Evolutionary conservation across 2,329 filamentous ascomycete genomes (phyloP), one percentile per base, ranked within the genome.

Genomic region (Penicillium sp.): DNA sequence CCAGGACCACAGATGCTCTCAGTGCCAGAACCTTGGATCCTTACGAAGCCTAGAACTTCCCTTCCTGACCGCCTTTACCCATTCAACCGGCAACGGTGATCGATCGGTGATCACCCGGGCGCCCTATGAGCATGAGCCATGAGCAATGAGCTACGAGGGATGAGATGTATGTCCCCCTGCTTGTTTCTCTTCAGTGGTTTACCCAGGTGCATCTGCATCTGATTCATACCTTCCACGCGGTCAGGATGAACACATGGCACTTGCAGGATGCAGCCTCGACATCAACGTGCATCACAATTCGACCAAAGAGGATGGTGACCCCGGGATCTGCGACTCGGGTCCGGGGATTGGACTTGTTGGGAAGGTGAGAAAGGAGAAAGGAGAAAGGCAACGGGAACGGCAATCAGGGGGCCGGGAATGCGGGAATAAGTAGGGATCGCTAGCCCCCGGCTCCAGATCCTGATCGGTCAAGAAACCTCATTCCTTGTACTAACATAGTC

Each of bases 81-180:
- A 40, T 46, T 51, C 28, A 44, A 43, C 55, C 55, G 50, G 48
- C 42, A 27, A 44, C 46, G 52, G 24, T 55, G 55, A 57, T 57
- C 55, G 55, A 57, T 57, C 53, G 53, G 53, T 53, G 55, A 57
- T 57, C 55, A 52, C 52, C 55, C 53, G 53, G 55, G 54, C 35
- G 24, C 20, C 37, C 38, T 13, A 40, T 49, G 46, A 44, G 55
- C 53, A n/a, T n/a, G n/a, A n/a, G n/a, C n/a, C n/a, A n/a, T n/a
- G n/a, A n/a, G n/a, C n/a, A n/a, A 40, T 49, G 46, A 44, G 55
- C 53, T 53, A 57, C 49, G 53, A 18, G 15, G 15, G 2, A 23
- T 23, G 20, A 50, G 51, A 55, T 44, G 28, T 25, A 18, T 18
- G 15, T 18, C 15, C 47, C 49, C 47, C 40, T 42, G 35, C 47